Evolutionary conservation across 192 early-diverging fungal genomes (phyloP), one percentile per base, ranked within the genome.

Genomic region (Spizellomyces sp.): DNA sequence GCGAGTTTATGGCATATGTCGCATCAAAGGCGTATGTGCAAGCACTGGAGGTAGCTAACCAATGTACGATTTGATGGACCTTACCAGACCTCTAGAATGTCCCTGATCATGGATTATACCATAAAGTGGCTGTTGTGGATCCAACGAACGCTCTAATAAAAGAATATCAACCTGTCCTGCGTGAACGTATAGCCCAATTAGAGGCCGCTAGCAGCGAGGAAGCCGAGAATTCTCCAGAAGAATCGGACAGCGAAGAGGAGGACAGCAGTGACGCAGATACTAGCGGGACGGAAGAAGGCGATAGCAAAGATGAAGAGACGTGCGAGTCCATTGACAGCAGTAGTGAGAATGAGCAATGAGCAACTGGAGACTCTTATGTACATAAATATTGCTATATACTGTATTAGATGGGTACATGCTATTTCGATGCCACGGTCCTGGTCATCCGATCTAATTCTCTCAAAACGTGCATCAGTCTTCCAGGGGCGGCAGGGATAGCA

Each of bases 111-210:
- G 64, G 5, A 15, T 5, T 3, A n/a, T 69, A 22, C 36, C n/a
- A 47, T 17, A 14, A 22, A 70, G 69, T 70, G 9, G 43, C 62
- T 4, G 21, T 14, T 19, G 41, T 65, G 2, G 70, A 72, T 9
- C 70, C 70, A n/a, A 57, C 48, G 9, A 72, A 72, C 56, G 48
- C 61, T 36, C 48, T 65, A 7, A 66, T 72, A 21, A 61, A 61
- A 19, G 50, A 54, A 50, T 72, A 58, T 19, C 62, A 55, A 55
- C 70, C 61, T 9, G 62, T 72, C 10, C 41, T 72, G 22, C 17
- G 58, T 15, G 62, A 17, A 14, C 8, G 62, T 8, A 58, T 72
- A 47, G 62, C 55, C 52, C 62, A 64, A 52, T 9, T 72, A 9
- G 62, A 54, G 14, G 64, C 15, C n/a, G 68, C 58, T 27, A 21